Evolutionary conservation across 192 early-diverging fungal genomes (phyloP), one percentile per base, ranked within the genome.

Genomic region (Endogone sp.): DNA sequence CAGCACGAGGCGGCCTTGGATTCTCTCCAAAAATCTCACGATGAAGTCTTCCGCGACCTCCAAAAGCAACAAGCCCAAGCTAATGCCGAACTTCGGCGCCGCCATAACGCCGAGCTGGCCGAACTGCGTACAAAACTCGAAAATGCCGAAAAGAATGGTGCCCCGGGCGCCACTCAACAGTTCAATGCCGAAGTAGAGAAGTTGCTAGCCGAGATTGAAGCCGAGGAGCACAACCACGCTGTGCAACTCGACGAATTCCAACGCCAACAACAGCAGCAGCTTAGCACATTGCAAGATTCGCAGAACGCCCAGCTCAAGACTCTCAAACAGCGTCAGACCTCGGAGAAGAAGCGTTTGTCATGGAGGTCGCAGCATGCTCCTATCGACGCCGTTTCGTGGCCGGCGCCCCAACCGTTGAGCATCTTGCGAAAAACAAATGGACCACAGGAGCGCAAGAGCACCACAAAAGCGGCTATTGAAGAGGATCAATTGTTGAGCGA

Each of bases 321-420:
- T 2, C 28, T 68, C 25, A 58, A 60, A 21, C 57, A 32, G 27
- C 27, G 31, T 3, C 67, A 68, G 24, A 37, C 58, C n/a, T 29
- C 57, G 21, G 59, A 68, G 2, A 60, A 56, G 13, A 68, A 68
- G 29, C 67, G 67, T 2, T 13, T 68, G 28, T 61, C 58, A 16
- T 68, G 67, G 67, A 27, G 59, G 29, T 60, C 56, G 0, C 31
- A 28, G 22, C 37, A 25, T 22, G 59, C 21, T 4, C 76, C 76
- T 58, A 68, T 66, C 8, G 64, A 78, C 8, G 76, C 76, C 28
- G 69, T 78, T 3, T 78, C 76, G 11, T 78, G 76, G 76, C 76
- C 76, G 13, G 66, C 65, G 22, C 76, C 76, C 3, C 65, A 67
- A 26, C 57, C 71, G 3, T 28, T 72, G 9, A 67, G 68, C 23